These are phyloP conservation scores for Paecilomyces niveus DNA, from an alignment of 2,329 filamentous ascomycete species.

Conservation along the genomic window DNA sequence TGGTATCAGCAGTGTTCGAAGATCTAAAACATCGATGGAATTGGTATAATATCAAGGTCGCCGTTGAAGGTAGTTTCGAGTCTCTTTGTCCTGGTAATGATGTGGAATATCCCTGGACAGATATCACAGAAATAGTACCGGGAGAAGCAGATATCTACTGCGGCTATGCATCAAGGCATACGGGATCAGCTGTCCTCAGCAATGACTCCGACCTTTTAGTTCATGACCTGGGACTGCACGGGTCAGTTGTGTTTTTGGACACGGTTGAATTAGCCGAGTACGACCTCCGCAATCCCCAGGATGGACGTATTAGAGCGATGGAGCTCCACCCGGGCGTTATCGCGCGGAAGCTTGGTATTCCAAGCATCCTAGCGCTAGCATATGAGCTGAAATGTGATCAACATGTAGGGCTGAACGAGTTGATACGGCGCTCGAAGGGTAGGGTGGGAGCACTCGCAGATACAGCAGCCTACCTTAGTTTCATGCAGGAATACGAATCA, in stretches of 20 bases:
- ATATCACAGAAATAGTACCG: constrained; percentile 55
- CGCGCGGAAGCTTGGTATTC: constrained; percentile 25
- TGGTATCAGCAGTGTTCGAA: constrained; percentile 72
- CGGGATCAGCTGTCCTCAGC: constrained; percentile 60
- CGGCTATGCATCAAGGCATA: constrained; percentile 53
- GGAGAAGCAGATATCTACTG: constrained; percentile 84
- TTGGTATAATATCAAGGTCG: constrained; percentile 15
- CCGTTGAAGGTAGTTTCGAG: constrained; percentile 10
- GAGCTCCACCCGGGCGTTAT: constrained; percentile 32
- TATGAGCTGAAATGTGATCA: constrained; percentile 31
- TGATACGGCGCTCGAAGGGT: constrained; percentile 25
- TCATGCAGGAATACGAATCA: constrained; percentile 30
- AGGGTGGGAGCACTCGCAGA: constrained; percentile 8
- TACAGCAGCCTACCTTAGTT: constrained; percentile 18
- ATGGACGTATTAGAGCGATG: constrained; percentile 21
- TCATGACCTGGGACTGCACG: constrained; percentile 57
- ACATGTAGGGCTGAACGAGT: constrained; percentile 18
- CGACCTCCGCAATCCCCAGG: constrained; percentile 6
- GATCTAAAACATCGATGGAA: constrained; percentile 48
- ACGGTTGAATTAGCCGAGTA: constrained; percentile 46
- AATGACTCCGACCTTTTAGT: constrained; percentile 83
- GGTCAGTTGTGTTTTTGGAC: constrained; percentile 61
- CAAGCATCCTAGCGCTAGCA: constrained; percentile 29
- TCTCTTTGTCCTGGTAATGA: constrained; percentile 19
- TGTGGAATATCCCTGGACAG: constrained; percentile 24